Conservation (phyloP, 2,329 filamentous ascomycete species). For the Colletotrichum euphorbiae region DNA sequence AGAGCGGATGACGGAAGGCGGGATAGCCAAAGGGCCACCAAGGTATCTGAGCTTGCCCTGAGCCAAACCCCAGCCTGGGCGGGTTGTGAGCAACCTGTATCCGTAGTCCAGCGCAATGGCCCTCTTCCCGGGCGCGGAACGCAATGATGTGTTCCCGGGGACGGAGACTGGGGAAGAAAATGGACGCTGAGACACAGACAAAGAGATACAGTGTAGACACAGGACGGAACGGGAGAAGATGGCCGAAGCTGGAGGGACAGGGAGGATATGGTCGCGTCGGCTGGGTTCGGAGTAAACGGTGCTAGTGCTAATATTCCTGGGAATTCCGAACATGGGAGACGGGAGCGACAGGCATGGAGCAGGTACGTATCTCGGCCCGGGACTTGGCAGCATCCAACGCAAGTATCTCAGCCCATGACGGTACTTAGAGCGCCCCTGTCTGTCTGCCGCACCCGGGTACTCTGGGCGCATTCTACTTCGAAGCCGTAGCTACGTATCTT, state of each 20-base stretch:
- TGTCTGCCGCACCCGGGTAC: slow-evolving; percentile 2
- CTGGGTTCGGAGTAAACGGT: slow-evolving; percentile 10
- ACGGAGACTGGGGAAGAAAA: neutral
- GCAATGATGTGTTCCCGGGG: slow-evolving; percentile 12
- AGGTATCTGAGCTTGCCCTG: slow-evolving; percentile 11
- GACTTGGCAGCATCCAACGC: neutral
- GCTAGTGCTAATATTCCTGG: neutral
- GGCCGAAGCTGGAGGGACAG: neutral
- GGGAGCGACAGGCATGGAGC: neutral
- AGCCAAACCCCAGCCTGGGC: neutral
- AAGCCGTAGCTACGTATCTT: neutral
- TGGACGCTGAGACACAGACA: neutral
- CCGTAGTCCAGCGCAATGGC: neutral
- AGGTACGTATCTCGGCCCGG: neutral
- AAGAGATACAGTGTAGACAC: too few species aligned
- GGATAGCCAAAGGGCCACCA: slow-evolving; percentile 16
- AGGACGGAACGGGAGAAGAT: neutral
- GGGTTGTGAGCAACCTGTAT: too few species aligned
- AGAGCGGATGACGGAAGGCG: slow-evolving; percentile 24
- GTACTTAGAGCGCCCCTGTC: slow-evolving; percentile 1
- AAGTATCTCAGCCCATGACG: neutral
- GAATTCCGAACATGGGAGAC: neutral
- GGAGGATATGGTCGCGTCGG: neutral
- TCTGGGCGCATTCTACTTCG: neutral
- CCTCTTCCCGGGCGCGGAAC: neutral